These are phyloP conservation scores for Haplosporangium sp. DNA, from an alignment of 371 early-diverging fungal genomes.

Conservation along the genomic window DNA sequence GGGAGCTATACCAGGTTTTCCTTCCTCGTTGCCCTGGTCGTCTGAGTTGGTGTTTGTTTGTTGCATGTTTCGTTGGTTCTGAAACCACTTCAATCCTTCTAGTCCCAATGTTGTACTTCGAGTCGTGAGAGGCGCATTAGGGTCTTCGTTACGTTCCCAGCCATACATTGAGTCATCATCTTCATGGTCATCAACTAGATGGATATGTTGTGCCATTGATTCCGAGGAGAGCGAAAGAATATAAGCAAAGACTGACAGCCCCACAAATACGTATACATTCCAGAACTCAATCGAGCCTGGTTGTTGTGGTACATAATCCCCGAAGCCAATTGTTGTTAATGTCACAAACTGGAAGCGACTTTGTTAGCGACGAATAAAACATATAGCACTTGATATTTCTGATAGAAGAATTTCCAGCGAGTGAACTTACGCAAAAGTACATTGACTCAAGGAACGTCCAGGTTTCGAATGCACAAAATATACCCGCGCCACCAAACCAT, in stretches of 20 bases:
- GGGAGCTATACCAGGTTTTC: constrained; percentile 3
- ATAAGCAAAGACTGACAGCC: constrained; percentile 48
- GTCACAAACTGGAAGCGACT: constrained; percentile 32
- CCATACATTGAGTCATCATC: constrained; percentile 40
- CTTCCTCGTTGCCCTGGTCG: constrained; percentile 13
- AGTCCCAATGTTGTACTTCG: constrained; percentile 17
- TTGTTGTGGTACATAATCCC: constrained; percentile 42
- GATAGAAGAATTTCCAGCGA: background rate
- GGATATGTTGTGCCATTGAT: constrained; percentile 44
- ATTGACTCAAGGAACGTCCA: constrained; percentile 45
- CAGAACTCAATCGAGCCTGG: constrained; percentile 55
- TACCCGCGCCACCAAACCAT: constrained; percentile 53
- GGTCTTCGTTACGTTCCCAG: constrained; percentile 38
- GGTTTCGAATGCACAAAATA: constrained; percentile 48
- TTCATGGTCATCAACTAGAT: constrained; percentile 39
- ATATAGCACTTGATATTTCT: background rate
- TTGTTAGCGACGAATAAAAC: background rate
- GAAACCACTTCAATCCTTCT: constrained; percentile 31
- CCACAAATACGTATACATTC: constrained; percentile 53
- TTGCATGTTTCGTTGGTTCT: constrained; percentile 30
- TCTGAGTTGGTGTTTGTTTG: constrained; percentile 12
- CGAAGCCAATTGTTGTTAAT: constrained; percentile 51
- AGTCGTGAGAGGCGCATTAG: constrained; percentile 9
- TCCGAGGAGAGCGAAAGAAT: constrained; percentile 49
- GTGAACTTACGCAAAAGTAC: constrained; percentile 42